Percentiles rank a stretch among this genome's conserved stretches.
These are phyloP conservation scores for Barbarea vulgaris DNA, from an alignment of 345 rosid genomes.

Conservation along the genomic window DNA sequence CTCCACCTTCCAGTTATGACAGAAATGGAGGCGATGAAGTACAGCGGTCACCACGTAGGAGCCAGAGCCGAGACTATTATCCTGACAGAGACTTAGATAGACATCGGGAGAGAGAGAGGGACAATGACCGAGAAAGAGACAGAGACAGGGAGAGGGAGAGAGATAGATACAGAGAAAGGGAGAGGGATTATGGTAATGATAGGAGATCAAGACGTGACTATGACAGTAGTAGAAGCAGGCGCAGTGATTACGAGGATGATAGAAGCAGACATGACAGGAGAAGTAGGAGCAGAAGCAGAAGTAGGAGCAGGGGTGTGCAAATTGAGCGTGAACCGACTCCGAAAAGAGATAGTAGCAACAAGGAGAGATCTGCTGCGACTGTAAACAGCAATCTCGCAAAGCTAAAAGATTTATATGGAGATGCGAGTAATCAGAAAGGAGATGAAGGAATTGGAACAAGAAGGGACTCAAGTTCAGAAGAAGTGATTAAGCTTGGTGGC, in stretches of 20 bases:
- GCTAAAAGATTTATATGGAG: constrained; percentile 91
- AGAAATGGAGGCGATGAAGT: constrained; percentile 52
- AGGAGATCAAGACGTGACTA: constrained; percentile 47
- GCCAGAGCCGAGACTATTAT: constrained; percentile 73
- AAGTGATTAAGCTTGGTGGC: constrained; percentile 92
- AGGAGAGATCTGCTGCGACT: constrained; percentile 51
- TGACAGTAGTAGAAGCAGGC: constrained; percentile 52
- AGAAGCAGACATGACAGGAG: constrained; percentile 48
- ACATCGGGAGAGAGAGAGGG: constrained; percentile 48
- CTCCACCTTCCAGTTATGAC: constrained; percentile 67
- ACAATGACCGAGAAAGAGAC: constrained; percentile 45
- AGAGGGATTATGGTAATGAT: constrained; percentile 46
- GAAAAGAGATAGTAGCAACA: constrained; percentile 47
- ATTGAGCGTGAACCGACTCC: constrained; percentile 62
- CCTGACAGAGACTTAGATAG: constrained; percentile 65
- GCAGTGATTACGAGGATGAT: constrained; percentile 51
- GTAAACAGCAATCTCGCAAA: constrained; percentile 81
- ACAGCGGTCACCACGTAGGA: constrained; percentile 65
- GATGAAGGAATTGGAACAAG: constrained; percentile 53
- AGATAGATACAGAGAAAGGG: constrained; percentile 49
- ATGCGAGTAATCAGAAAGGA: constrained; percentile 54
- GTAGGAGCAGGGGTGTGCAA: constrained; percentile 70
- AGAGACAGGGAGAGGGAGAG: constrained; percentile 44
- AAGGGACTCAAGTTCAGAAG: constrained; percentile 68
- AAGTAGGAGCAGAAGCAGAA: constrained; percentile 67